A percentile compares a stretch with the other conserved stretches of the same genome.
Evolutionary conservation across 345 rosid species (phyloP).

Genomic region (Bruguiera sexangula): DNA sequence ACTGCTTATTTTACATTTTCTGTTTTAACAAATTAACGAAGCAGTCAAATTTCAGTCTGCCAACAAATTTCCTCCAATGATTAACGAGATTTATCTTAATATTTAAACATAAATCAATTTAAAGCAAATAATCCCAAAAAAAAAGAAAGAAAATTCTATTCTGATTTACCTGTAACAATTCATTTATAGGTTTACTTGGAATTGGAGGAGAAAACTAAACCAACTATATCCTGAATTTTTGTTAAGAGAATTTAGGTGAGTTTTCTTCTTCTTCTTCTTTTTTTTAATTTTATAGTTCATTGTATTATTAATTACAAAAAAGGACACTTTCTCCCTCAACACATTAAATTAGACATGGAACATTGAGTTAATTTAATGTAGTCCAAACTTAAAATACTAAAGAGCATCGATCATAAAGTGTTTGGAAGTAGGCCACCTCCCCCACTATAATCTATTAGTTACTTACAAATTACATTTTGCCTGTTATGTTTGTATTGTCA

Average conservation of each 20-base stretch:
- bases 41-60: conserved; percentile 68
- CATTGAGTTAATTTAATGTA: neutral
- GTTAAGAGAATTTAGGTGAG: conserved; percentile 70
- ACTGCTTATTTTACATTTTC: neutral
- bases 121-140: neutral
- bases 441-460: too few relatives aligned
- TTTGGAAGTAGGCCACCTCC: neutral
- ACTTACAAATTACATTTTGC: too few relatives aligned
- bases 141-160: neutral
- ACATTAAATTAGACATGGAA: neutral
- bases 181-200: conserved; percentile 40
- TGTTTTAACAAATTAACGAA: conserved; percentile 34
- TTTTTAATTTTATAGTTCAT: neutral
- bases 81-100: conserved; percentile 40
- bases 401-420: neutral
- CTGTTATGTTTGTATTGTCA: neutral
- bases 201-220: conserved; percentile 54
- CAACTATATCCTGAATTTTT: conserved; percentile 38
- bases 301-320: too few relatives aligned
- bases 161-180: neutral
- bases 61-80: conserved; percentile 62
- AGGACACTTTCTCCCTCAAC: too few relatives aligned
- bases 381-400: neutral
- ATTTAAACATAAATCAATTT: neutral
- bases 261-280: neutral